phyloP scores from a whole-genome alignment of 306 rosid genomes.

The Citrullus amarus region DNA sequence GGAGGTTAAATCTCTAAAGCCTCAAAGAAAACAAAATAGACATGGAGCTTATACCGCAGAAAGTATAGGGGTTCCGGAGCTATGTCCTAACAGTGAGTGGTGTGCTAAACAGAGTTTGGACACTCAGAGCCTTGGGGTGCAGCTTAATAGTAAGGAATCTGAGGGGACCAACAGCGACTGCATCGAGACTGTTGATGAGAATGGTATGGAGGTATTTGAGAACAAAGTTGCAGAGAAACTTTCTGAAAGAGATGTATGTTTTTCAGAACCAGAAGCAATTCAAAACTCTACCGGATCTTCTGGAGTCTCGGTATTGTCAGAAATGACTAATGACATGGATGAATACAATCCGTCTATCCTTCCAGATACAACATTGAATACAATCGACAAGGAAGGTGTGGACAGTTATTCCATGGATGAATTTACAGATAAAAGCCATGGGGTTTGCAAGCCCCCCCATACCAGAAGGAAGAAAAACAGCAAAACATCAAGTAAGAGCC shows the following conservation, averaged over 20 bases:
- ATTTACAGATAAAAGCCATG: constrained; percentile 10
- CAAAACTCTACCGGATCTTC: constrained; percentile 11
- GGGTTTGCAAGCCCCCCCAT: neutral
- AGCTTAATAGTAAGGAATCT: neutral
- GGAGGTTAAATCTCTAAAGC: neutral
- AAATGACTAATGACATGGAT: constrained; percentile 7
- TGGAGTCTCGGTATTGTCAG: constrained; percentile 11
- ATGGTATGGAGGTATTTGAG: neutral
- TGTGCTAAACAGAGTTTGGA: neutral
- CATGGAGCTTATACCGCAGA: neutral
- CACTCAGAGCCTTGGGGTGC: neutral
- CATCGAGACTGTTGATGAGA: constrained; percentile 1
- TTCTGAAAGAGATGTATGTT: neutral
- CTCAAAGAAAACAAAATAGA: neutral
- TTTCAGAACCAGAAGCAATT: constrained; percentile 1
- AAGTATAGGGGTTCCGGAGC: neutral
- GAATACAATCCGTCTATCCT: neutral
- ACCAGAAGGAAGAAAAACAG: constrained; percentile 6
- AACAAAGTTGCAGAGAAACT: constrained; percentile 5
- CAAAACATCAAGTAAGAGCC: constrained; percentile 12
- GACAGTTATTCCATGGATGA: neutral
- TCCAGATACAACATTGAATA: constrained; percentile 4
- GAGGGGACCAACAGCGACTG: neutral
- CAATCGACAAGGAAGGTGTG: constrained; percentile 3
- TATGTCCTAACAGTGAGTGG: neutral